These are phyloP conservation scores for Herpetomonas samuelpessoai DNA, from an alignment of 208 protist genomes.

Conservation along the genomic window DNA sequence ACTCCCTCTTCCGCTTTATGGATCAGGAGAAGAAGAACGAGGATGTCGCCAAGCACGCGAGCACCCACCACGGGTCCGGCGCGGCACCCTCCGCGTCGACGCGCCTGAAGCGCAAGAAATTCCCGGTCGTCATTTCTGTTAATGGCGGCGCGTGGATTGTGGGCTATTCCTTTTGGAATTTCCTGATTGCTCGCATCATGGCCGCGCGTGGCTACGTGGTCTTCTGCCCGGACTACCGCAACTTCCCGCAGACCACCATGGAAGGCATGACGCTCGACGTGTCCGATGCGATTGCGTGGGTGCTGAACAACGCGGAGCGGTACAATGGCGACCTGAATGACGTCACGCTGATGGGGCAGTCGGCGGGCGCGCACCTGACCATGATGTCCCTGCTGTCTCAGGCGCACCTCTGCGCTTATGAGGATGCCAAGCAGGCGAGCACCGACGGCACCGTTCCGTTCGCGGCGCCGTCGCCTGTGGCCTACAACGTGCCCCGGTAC, in stretches of 20 bases:
- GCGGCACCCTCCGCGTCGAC: background rate
- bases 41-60: background rate
- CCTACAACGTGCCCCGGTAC: constrained; percentile 85
- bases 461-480: constrained; percentile 35
- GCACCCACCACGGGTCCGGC: background rate
- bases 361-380: constrained; percentile 80
- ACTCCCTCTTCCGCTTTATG: constrained; percentile 69
- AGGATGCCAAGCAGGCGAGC: constrained; percentile 31
- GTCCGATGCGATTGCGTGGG: constrained; percentile 84
- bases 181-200: constrained; percentile 61
- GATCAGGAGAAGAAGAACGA: constrained; percentile 38
- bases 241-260: constrained; percentile 90
- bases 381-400: constrained; percentile 88
- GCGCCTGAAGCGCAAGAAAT: constrained; percentile 42
- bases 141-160: constrained; percentile 84
- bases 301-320: constrained; percentile 78
- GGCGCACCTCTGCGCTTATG: constrained; percentile 67
- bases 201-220: constrained; percentile 61
- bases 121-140: constrained; percentile 74
- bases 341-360: constrained; percentile 79
- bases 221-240: constrained; percentile 92
- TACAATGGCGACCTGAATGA: constrained; percentile 83
- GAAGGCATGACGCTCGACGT: constrained; percentile 89
- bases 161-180: constrained; percentile 68
- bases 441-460: constrained; percentile 32